Conservation (phyloP, 1,139 yeast genomes). For the Sporopachydermia cereana region DNA sequence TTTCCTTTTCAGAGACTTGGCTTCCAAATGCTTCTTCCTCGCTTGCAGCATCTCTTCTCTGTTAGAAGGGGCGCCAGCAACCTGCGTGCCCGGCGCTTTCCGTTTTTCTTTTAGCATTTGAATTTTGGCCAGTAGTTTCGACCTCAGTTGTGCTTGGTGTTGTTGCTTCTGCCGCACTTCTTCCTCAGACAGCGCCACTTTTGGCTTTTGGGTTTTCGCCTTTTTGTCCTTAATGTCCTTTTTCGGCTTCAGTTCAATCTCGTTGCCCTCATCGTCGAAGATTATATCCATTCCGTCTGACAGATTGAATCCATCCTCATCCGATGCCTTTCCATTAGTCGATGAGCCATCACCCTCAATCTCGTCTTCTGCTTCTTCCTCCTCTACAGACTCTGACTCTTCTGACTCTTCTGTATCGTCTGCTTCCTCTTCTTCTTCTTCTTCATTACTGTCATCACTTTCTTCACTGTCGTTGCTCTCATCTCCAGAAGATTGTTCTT, state of each 20-base stretch:
- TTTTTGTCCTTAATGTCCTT: conserved; percentile 10
- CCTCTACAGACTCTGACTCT: background rate
- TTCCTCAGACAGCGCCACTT: conserved; percentile 7
- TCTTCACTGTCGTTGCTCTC: background rate
- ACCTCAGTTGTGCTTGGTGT: conserved; percentile 50
- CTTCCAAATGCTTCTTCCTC: conserved; percentile 20
- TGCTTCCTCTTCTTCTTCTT: conserved; percentile 8
- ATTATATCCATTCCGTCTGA: conserved; percentile 35
- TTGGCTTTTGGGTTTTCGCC: conserved; percentile 11
- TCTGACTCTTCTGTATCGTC: conserved; percentile 10
- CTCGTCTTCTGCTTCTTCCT: background rate
- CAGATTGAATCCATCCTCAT: conserved; percentile 16
- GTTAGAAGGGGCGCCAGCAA: conserved; percentile 70
- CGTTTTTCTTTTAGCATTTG: conserved; percentile 62
- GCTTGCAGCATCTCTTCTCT: conserved; percentile 63
- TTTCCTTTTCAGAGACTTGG: conserved; percentile 3
- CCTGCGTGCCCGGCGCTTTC: conserved; percentile 82
- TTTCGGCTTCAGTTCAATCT: conserved; percentile 22
- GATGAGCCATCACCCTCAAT: too few species aligned
- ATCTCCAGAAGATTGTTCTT: background rate
- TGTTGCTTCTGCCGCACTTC: conserved; percentile 8
- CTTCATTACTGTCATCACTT: background rate
- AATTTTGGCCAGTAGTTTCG: conserved; percentile 64
- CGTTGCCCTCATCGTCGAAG: conserved; percentile 75
- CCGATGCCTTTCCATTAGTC: conserved; percentile 5